Evolutionary conservation across 1,284 basidiomycete species (phyloP), one percentile per base, ranked within the genome.

Genomic region (Gymnopus androsaceus): DNA sequence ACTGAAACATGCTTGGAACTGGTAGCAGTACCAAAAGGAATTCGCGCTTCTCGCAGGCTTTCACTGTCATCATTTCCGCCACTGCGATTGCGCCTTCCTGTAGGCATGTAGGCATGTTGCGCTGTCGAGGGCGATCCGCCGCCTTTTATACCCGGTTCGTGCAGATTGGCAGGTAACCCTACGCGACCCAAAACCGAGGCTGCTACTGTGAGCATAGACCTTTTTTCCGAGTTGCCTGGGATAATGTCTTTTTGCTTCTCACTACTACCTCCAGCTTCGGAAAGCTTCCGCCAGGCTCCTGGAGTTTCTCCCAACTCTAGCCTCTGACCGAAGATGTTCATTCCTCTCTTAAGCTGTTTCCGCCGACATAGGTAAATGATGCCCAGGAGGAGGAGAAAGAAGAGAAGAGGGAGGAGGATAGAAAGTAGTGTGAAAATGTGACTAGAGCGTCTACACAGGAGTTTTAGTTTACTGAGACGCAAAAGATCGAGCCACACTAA

Each of bases 281-380:
- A 25, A 34, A 55, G 23, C 27, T 14, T 41, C 47, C 37, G 45
- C 54, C 54, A 56, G 19, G 54, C 54, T 7, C 21, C 41, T 17
- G 54, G 54, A 7, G 54, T 56, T 23, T 56, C 54, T 11, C 54
- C 54, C 23, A 56, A 45, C 30, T 56, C 54, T 25, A 50, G 33
- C 31, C 54, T 34, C 34, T 50, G 47, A 14, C 54, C 54, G 38
- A 56, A 51, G 14, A 56, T 36, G 19, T 56, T 56, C 48, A 56
- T 23, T 15, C 54, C 54, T 34, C 41, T 19, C 27, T 34, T 50
- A n/a, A 50, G 47, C 23, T 56, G 54, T 27, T 31, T 48, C 14
- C 46, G 48, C 17, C 42, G 47, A 31, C 54, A 56, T 15, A 42
- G 37, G 23, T 50, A 51, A 4, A 45, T 19, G 7, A 33, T 21